Evolutionary conservation across 1,139 yeast genomes (phyloP).

Genomic region (Suhomyces maxii): DNA sequence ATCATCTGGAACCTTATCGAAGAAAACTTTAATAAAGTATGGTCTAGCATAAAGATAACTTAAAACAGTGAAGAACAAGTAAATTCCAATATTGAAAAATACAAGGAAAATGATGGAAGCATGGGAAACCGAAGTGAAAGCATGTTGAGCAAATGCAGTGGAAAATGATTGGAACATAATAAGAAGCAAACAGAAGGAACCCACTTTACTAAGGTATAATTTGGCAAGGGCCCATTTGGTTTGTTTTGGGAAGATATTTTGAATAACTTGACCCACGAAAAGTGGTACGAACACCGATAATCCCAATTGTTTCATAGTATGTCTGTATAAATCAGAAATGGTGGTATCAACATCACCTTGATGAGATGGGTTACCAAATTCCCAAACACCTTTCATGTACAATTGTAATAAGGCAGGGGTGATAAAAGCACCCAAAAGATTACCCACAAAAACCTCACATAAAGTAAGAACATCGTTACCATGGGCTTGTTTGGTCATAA

Average conservation of each 20-base stretch:
- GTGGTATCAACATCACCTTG: slow-evolving; percentile 45
- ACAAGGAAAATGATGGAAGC: slow-evolving; percentile 71
- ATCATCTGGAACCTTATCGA: slow-evolving; percentile 48
- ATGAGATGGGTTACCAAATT: slow-evolving; percentile 78
- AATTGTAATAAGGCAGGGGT: slow-evolving; percentile 83
- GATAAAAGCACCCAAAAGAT: slow-evolving; percentile 78
- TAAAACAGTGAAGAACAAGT: slow-evolving; percentile 67
- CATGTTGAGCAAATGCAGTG: slow-evolving; percentile 80
- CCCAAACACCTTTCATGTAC: slow-evolving; percentile 62
- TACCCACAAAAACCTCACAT: slow-evolving; percentile 84
- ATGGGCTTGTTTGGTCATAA: slow-evolving; percentile 82
- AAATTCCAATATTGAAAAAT: slow-evolving; percentile 78
- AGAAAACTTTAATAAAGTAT: slow-evolving; percentile 43
- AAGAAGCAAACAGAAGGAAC: slow-evolving; percentile 72
- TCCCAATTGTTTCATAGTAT: slow-evolving; percentile 86
- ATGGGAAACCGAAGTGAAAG: slow-evolving; percentile 70
- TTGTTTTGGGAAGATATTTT: slow-evolving; percentile 64
- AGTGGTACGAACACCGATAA: slow-evolving; percentile 79
- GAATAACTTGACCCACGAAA: slow-evolving; percentile 83
- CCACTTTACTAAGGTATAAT: slow-evolving; percentile 66
- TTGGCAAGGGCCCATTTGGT: slow-evolving; percentile 60
- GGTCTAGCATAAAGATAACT: slow-evolving; percentile 67
- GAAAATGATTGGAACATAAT: slow-evolving; percentile 86
- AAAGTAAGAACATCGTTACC: slow-evolving; percentile 79
- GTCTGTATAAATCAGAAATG: slow-evolving; percentile 59